phyloP scores from a whole-genome alignment of 2,329 filamentous ascomycete species.

The Plenodomus tracheiphilus region DNA sequence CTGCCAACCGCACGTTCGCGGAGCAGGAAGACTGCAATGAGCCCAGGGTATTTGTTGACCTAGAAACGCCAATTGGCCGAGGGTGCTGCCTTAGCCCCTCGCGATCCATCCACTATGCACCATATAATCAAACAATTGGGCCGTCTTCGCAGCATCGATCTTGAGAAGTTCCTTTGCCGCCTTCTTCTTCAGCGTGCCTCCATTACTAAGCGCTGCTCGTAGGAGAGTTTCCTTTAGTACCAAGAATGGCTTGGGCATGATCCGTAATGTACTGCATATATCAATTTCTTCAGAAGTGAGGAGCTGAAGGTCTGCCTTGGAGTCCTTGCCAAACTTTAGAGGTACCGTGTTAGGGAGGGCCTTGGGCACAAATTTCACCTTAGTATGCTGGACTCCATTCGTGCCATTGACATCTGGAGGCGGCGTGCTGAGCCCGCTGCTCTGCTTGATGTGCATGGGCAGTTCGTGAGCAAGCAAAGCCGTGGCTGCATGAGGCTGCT shows the following conservation, averaged over 20 bases:
- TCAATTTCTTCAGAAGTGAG: conserved; percentile 82
- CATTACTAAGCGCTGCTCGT: conserved; percentile 85
- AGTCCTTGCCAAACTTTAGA: conserved; percentile 72
- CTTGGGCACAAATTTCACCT: conserved; percentile 57
- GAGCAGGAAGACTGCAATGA: conserved; percentile 8
- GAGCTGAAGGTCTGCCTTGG: conserved; percentile 80
- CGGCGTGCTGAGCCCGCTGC: conserved; percentile 47
- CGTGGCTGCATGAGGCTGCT: conserved; percentile 74
- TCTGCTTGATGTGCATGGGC: conserved; percentile 60
- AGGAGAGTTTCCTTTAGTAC: conserved; percentile 93
- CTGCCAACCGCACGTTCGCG: conserved; percentile 1
- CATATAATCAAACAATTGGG: conserved; percentile 91
- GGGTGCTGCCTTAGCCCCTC: conserved; percentile 63
- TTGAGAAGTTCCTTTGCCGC: conserved; percentile 83
- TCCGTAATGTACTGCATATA: conserved; percentile 78
- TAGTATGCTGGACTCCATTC: conserved; percentile 44
- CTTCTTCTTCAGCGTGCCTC: conserved; percentile 91
- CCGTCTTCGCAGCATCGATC: conserved; percentile 82
- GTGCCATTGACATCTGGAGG: conserved; percentile 44
- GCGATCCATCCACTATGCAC: conserved; percentile 90
- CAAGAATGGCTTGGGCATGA: conserved; percentile 93
- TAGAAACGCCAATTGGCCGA: conserved; percentile 13
- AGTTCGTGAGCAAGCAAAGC: conserved; percentile 79
- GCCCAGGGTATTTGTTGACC: conserved; percentile 25
- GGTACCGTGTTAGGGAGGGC: conserved; percentile 65